Conservation (phyloP, 805 yeast genomes). For the Cyberlindnera petersonii region DNA sequence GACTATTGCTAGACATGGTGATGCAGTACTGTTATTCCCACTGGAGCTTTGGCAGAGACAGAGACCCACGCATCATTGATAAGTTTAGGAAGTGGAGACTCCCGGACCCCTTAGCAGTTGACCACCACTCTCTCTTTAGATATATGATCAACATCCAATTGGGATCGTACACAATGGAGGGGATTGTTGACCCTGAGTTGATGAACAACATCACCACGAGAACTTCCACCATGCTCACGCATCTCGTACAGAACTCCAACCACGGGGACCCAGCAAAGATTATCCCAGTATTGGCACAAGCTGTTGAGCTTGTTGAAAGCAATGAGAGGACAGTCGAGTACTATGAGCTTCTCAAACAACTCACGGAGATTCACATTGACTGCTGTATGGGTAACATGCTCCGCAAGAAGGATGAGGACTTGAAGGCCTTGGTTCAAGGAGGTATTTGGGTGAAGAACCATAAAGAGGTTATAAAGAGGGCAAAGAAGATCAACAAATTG, state of each 20-base stretch:
- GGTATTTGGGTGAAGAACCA: conserved; percentile 34
- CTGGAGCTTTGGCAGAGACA: conserved; percentile 33
- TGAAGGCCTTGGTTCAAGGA: conserved; percentile 32
- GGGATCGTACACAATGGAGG: conserved; percentile 28
- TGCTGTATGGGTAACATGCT: conserved; percentile 37
- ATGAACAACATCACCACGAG: conserved; percentile 18
- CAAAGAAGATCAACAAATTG: conserved; percentile 26
- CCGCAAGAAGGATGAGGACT: conserved; percentile 22
- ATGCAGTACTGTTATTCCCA: conserved; percentile 44
- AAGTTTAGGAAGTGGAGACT: conserved; percentile 34
- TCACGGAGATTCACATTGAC: conserved; percentile 29
- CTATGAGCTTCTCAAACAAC: conserved; percentile 21
- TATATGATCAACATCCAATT: conserved; percentile 34
- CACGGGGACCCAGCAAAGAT: conserved; percentile 33
- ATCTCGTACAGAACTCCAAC: conserved; percentile 15
- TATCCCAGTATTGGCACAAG: conserved; percentile 35
- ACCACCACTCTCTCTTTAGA: conserved; percentile 31
- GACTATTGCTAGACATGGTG: conserved; percentile 37
- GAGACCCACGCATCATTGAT: conserved; percentile 19
- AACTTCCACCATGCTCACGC: conserved; percentile 20
- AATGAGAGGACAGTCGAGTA: conserved; percentile 23
- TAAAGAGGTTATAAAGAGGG: conserved; percentile 20
- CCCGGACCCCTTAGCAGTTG: conserved; percentile 31
- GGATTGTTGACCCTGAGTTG: conserved; percentile 16
- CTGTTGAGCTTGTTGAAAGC: conserved; percentile 28